A percentile compares a stretch with the other conserved stretches of the same genome.
Conservation (phyloP, 306 rosid species). For the Vigna radiata region DNA sequence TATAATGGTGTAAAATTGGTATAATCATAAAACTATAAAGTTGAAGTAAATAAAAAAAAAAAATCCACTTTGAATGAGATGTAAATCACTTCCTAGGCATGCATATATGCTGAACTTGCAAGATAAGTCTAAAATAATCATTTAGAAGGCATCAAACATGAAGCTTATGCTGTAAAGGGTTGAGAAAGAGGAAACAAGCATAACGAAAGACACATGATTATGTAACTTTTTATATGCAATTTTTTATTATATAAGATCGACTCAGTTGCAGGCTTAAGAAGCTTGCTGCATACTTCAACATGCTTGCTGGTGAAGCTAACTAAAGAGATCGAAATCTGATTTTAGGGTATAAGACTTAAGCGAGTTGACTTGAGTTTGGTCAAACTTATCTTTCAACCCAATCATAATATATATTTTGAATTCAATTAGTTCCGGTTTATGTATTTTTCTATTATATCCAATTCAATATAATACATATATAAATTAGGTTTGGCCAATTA, state of each 20-base stretch:
- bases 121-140: constrained; percentile 15
- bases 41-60: too few species aligned
- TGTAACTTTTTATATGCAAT: background rate
- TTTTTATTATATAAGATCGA: too few species aligned
- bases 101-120: constrained; percentile 4
- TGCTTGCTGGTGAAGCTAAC: constrained; percentile 1
- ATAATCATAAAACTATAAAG: too few species aligned
- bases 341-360: too few species aligned
- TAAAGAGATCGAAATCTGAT: background rate
- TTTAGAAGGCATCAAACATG: background rate
- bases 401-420: too few species aligned
- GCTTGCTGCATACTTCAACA: background rate
- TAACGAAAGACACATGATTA: background rate
- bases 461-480: too few species aligned
- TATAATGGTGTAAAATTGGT: too few species aligned
- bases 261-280: background rate
- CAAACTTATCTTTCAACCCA: too few species aligned
- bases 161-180: constrained; percentile 6
- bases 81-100: background rate
- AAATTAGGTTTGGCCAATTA: too few species aligned
- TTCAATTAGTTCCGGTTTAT: too few species aligned
- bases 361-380: too few species aligned
- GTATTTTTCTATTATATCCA: too few species aligned
- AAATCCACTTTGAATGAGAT: background rate
- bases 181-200: background rate